These are phyloP conservation scores for Ogataea nonfermentans DNA, from an alignment of 805 yeast species.

Conservation along the genomic window DNA sequence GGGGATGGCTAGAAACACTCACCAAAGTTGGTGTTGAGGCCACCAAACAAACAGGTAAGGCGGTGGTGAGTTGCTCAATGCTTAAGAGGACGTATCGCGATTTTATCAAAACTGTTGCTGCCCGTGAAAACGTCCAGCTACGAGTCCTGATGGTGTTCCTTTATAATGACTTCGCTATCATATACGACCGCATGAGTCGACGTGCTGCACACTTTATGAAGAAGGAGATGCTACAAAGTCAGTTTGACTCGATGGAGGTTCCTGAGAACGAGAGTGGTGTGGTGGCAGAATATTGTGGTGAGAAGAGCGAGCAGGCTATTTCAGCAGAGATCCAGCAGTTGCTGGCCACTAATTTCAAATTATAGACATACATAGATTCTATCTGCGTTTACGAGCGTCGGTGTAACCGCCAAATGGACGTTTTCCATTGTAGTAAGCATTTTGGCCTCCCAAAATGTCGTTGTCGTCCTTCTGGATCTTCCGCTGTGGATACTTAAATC, in stretches of 20 bases:
- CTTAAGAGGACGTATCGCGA: conserved; percentile 74
- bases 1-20: conserved; percentile 78
- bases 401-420: conserved; percentile 17
- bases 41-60: conserved; percentile 24
- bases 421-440: conserved; percentile 10
- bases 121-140: conserved; percentile 22
- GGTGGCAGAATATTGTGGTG: conserved; percentile 22
- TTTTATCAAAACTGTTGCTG: conserved; percentile 43
- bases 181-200: conserved; percentile 56
- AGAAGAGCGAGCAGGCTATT: conserved; percentile 6
- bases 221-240: conserved; percentile 76
- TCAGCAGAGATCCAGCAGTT: no score
- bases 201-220: conserved; percentile 87
- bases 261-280: conserved; percentile 41
- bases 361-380: background rate
- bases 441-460: conserved; percentile 52
- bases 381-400: conserved; percentile 18
- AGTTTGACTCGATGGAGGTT: conserved; percentile 69
- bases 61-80: conserved; percentile 82
- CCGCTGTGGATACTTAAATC: conserved; percentile 76
- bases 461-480: conserved; percentile 85
- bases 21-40: conserved; percentile 40
- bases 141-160: conserved; percentile 64
- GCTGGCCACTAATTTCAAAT: background rate
- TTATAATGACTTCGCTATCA: conserved; percentile 59